phyloP scores from a whole-genome alignment of 257 asterid species.

The Eustoma russellianum region DNA sequence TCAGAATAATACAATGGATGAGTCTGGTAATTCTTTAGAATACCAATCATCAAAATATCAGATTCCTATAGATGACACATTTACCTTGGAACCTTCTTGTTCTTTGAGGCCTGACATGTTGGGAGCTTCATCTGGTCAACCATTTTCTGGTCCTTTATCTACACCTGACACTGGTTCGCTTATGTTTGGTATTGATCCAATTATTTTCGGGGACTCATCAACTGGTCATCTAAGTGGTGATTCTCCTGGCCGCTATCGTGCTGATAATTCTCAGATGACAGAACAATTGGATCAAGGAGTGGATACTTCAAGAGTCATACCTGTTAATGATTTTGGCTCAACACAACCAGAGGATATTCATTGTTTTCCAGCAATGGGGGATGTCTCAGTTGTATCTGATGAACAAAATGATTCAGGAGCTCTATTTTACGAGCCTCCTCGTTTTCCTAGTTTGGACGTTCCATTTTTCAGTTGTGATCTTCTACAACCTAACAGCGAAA shows the following conservation, averaged over 20 bases:
- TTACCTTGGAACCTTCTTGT: constrained; percentile 29
- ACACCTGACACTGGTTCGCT: constrained; percentile 26
- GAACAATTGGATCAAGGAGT: constrained; percentile 23
- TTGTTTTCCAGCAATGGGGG: constrained; percentile 24
- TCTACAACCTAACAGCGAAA: constrained; percentile 52
- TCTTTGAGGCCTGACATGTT: constrained; percentile 25
- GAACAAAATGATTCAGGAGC: constrained; percentile 50
- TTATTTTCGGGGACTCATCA: constrained; percentile 31
- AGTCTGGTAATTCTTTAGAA: constrained; percentile 22
- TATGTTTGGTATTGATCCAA: constrained; percentile 24
- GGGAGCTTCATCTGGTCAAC: constrained; percentile 34
- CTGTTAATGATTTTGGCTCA: constrained; percentile 44
- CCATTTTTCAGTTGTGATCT: constrained; percentile 91
- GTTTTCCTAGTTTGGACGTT: constrained; percentile 76
- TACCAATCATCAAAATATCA: constrained; percentile 34
- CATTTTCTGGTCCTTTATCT: constrained; percentile 21
- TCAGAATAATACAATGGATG: constrained; percentile 26
- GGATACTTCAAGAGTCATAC: constrained; percentile 29
- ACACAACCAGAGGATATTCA: constrained; percentile 25
- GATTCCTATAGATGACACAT: constrained; percentile 33
- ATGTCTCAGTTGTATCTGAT: constrained; percentile 17
- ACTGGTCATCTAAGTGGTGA: constrained; percentile 23
- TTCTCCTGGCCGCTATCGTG: constrained; percentile 25
- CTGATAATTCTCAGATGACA: constrained; percentile 5
- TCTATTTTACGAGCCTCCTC: constrained; percentile 79